These are phyloP conservation scores for Phytophthora pluvialis DNA, from an alignment of 352 stramenopile species.

Conservation along the genomic window DNA sequence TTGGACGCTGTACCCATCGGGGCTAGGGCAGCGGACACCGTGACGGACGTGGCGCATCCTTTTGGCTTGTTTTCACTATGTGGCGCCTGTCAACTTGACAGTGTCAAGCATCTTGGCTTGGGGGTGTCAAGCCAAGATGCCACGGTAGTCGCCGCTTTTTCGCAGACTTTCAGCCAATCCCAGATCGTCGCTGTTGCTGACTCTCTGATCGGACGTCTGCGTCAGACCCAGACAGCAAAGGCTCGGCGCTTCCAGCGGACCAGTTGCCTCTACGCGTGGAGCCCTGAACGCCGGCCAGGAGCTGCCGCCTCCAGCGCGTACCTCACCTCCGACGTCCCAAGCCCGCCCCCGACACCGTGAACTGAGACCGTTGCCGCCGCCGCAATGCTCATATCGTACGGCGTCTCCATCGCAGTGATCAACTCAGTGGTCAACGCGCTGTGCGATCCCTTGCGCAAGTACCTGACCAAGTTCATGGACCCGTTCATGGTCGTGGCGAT, in stretches of 20 bases:
- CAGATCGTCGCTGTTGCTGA: conserved; percentile 12
- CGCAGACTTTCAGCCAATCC: conserved; percentile 27
- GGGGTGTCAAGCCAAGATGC: conserved; percentile 8
- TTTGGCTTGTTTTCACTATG: conserved; percentile 29
- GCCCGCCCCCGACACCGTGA: neutral
- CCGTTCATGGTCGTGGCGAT: conserved; percentile 78
- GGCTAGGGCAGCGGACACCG: conserved; percentile 16
- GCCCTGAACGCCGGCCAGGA: conserved; percentile 16
- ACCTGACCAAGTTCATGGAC: conserved; percentile 85
- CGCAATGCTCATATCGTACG: conserved; percentile 66
- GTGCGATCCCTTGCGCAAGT: conserved; percentile 85
- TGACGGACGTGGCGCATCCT: neutral
- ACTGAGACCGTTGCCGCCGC: neutral
- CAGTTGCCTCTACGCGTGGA: conserved; percentile 23
- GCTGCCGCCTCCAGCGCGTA: conserved; percentile 16
- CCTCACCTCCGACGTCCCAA: neutral
- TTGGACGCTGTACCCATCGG: conserved; percentile 18
- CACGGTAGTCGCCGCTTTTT: neutral
- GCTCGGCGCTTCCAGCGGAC: conserved; percentile 17
- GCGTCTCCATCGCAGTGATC: conserved; percentile 77
- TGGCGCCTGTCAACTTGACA: too few relatives aligned
- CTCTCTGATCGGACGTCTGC: conserved; percentile 26
- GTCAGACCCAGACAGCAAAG: conserved; percentile 16
- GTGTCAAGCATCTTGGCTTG: too few relatives aligned
- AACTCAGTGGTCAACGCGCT: conserved; percentile 85